Base-by-base conservation (phyloP, 768 basidiomycete species). In the Chalciporus piperatus region DNA sequence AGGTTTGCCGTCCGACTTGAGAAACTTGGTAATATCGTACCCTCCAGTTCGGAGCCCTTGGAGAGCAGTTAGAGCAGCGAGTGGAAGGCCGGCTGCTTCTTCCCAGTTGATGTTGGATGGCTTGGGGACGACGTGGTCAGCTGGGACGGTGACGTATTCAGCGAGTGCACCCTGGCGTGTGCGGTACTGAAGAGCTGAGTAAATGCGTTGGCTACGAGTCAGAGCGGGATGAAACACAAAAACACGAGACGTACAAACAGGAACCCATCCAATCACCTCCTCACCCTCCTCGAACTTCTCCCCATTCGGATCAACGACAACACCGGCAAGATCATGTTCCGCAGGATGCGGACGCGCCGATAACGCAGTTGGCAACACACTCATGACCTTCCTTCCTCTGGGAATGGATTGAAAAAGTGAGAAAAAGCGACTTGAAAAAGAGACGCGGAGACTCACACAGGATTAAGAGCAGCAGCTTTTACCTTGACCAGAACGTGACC, bases 251-350 rank as follows among this genome's bases (percentile, higher is more conserved):
- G 27, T 38, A 74, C 76, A 19, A 3, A 72, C 56, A 2, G 76
- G 63, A 9, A 81, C 72, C 45, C 72, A 74, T 0, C 87, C 89
- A 59, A 81, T 83, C 3, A 92, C 80, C 39, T 77, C 72, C 53
- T 90, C 84, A 1, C 89, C 88, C 2, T 68, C 63, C 3, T 71
- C 67, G 59, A 85, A 82, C 6, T 72, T 70, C 0, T 80, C 73
- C 17, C 73, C 77, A 54, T 82, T 82, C 1, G 75, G 66, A 50
- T 81, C 77, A 14, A 78, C 81, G 12, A 92, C 68, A 5, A 79
- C 70, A 3, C 89, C 89, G 0, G 85, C 68, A 25, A 89, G 66
- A 58, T 92, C 89, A 46, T 74, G 61, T 58, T 85, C 88, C 25
- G 82, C 73, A 1, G 80, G 69, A 27, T 76, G 68, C 1, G 86